These are phyloP conservation scores for Chenopodium berlandieri DNA, from an alignment of 148 eudicot genomes.

Conservation along the genomic window DNA sequence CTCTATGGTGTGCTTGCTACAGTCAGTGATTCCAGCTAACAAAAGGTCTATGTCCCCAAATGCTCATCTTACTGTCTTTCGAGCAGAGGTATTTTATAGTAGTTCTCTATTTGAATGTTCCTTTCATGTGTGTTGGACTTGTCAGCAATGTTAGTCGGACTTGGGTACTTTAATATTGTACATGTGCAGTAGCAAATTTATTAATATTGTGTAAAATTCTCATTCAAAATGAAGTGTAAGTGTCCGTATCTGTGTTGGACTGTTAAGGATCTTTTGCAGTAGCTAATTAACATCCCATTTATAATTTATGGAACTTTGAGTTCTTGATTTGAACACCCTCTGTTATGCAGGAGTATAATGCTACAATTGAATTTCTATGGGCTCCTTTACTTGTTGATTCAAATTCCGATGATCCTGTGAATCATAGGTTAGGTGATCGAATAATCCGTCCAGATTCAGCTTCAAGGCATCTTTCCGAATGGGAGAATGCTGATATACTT, in stretches of 20 bases:
- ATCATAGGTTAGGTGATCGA: constrained; percentile 76
- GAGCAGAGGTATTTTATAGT: constrained; percentile 62
- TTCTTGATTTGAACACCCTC: constrained; percentile 10
- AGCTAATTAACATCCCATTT: neutral
- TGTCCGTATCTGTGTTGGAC: neutral
- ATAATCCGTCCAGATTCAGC: constrained; percentile 81
- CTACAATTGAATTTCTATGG: constrained; percentile 86
- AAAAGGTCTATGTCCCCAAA: constrained; percentile 86
- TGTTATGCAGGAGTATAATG: constrained; percentile 71
- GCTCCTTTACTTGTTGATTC: constrained; percentile 92
- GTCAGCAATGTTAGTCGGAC: neutral
- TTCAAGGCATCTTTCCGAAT: constrained; percentile 62
- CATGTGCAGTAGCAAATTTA: neutral
- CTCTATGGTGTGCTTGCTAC: constrained; percentile 86
- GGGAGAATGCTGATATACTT: constrained; percentile 82
- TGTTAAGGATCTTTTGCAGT: neutral
- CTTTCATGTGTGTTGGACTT: neutral
- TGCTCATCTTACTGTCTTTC: constrained; percentile 80
- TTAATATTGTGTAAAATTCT: neutral
- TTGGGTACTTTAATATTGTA: neutral
- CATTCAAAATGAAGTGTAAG: neutral
- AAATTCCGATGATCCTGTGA: constrained; percentile 83
- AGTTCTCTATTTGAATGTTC: neutral
- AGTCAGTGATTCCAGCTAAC: constrained; percentile 73
- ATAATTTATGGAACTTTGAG: neutral